A percentile compares a stretch with the other conserved stretches of the same genome.
These are phyloP conservation scores for Stephanocyclus meneghinianus DNA, from an alignment of 352 stramenopile genomes.

Conservation along the genomic window DNA sequence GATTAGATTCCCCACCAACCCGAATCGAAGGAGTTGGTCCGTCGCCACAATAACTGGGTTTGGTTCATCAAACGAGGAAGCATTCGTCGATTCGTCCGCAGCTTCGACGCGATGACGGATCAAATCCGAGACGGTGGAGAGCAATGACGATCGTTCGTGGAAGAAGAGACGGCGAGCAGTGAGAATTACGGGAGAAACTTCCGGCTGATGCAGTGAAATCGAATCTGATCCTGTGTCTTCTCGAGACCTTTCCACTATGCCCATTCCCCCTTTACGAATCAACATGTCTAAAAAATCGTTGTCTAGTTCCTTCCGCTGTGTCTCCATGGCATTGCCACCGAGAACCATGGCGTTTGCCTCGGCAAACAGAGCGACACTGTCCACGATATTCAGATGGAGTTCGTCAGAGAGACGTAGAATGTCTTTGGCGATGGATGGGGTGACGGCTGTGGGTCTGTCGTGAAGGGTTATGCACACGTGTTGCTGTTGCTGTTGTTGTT, in stretches of 20 bases:
- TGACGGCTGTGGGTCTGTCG: constrained; percentile 41
- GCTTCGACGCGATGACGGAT: constrained; percentile 44
- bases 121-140: constrained; percentile 41
- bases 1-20: constrained; percentile 63
- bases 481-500: constrained; percentile 4
- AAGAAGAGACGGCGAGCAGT: constrained; percentile 50
- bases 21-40: constrained; percentile 60
- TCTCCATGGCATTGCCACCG: neutral
- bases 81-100: constrained; percentile 17
- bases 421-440: constrained; percentile 48
- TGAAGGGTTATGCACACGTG: constrained; percentile 29
- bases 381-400: constrained; percentile 55
- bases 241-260: constrained; percentile 9
- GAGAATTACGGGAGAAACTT: neutral
- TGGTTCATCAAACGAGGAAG: constrained; percentile 9
- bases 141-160: constrained; percentile 58
- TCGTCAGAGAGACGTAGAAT: constrained; percentile 60
- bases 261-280: constrained; percentile 22
- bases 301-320: constrained; percentile 10
- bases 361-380: constrained; percentile 62
- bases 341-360: constrained; percentile 27
- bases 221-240: neutral
- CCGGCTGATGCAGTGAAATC: neutral
- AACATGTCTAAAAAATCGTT: constrained; percentile 36
- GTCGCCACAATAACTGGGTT: constrained; percentile 54